phyloP scores from a whole-genome alignment of 2,329 filamentous ascomycete species.

The Colletotrichum sp. region DNA sequence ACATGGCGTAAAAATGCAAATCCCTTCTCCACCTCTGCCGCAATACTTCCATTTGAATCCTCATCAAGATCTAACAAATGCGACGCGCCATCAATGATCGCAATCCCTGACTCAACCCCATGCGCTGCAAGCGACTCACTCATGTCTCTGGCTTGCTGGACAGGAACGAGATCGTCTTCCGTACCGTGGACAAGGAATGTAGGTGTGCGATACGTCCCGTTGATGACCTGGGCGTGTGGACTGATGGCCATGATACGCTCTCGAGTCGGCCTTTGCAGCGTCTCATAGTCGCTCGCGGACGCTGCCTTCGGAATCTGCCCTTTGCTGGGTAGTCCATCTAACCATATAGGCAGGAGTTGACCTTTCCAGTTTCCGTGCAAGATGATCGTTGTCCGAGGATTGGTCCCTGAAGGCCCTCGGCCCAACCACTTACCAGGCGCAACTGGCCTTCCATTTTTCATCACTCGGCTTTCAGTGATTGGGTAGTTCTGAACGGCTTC shows the following conservation, averaged over 20 bases:
- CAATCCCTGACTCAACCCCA: not conserved
- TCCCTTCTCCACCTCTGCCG: not conserved
- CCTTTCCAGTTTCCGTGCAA: not conserved
- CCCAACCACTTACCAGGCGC: not conserved
- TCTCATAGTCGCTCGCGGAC: not conserved
- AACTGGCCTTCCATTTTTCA: not conserved
- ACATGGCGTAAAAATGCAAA: not conserved
- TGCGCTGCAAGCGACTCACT: not conserved
- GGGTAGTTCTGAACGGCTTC: not conserved
- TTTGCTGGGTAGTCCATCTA: not conserved
- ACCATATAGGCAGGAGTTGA: not conserved
- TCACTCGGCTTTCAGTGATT: not conserved
- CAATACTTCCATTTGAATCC: not conserved
- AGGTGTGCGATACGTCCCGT: constrained; percentile 33
- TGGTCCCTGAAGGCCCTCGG: not conserved
- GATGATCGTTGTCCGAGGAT: not conserved
- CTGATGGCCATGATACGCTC: constrained; percentile 25
- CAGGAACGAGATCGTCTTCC: constrained; percentile 38
- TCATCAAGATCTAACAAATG: not conserved
- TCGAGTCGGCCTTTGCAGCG: not conserved
- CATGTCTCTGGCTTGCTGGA: constrained; percentile 25
- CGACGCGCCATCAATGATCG: not conserved
- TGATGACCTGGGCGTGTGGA: constrained; percentile 34
- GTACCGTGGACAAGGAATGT: constrained; percentile 37
- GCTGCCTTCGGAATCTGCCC: not conserved